Conservation (phyloP, 805 yeast genomes). For the Candida adriatica region DNA sequence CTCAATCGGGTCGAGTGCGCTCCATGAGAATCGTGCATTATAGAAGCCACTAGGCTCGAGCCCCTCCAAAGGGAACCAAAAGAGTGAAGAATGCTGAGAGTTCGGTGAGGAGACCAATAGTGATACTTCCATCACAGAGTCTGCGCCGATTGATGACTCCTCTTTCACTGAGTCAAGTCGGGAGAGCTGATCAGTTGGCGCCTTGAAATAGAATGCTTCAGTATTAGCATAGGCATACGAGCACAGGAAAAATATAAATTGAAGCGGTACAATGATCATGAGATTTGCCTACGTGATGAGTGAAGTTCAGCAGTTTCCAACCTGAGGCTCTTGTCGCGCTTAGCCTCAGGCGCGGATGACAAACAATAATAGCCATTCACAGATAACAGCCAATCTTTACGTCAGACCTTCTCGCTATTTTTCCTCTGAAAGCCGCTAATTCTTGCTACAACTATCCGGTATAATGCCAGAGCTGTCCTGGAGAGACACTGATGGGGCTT, state of each 20-base stretch:
- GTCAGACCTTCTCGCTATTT: too few relatives aligned
- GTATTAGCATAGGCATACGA: constrained; percentile 12
- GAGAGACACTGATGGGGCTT: too few relatives aligned
- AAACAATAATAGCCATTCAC: too few relatives aligned
- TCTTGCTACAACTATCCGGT: too few relatives aligned
- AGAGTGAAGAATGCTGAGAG: neutral
- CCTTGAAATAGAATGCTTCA: constrained; percentile 16
- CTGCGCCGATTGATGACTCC: constrained; percentile 1
- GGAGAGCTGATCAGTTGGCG: constrained; percentile 1
- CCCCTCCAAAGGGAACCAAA: constrained; percentile 6
- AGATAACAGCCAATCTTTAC: too few relatives aligned
- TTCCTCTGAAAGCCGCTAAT: too few relatives aligned
- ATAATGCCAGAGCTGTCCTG: too few relatives aligned
- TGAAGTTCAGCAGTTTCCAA: too few relatives aligned
- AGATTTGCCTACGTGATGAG: too few relatives aligned
- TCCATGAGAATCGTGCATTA: constrained; percentile 20
- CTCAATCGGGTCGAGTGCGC: constrained; percentile 19
- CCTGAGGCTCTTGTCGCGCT: too few relatives aligned
- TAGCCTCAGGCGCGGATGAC: too few relatives aligned
- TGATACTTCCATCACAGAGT: neutral
- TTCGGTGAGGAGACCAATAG: constrained; percentile 8
- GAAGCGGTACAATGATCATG: too few relatives aligned
- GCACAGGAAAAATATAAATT: neutral
- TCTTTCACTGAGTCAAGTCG: constrained; percentile 1
- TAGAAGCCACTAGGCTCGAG: constrained; percentile 2